Base-by-base conservation (phyloP, 768 basidiomycete species). In the Trametes gibbosa region DNA sequence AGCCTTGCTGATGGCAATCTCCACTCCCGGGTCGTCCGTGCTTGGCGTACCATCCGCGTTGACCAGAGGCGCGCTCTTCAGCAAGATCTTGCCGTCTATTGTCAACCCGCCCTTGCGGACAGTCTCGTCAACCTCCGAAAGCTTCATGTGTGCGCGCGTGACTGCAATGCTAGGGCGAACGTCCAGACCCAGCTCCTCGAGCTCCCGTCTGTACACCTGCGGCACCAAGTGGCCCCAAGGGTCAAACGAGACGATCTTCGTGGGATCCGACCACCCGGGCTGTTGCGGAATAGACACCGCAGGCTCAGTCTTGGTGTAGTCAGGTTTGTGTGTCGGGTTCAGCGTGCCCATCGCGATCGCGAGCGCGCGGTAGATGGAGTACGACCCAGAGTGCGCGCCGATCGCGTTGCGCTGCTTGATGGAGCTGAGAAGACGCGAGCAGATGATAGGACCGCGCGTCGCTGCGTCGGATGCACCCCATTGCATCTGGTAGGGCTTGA, bases 401-500 rank as follows among this genome's bases (percentile, higher is more conserved):
- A 98, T 83, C 24, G 95, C 90, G 72, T 98, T 98, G 46, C 96
- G 87, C 53, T 86, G 82, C 75, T 95, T 95, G 77, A 96, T 89
- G 29, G 88, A 86, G 13, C 81, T 80, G 0, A 89, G 83, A 21
- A 95, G 86, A 24, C 95, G 89, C 1, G 90, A 94, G 70, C 90
- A 92, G 58, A 98, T 83, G 61, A 98, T 80, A 2, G 95, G 93
- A 0, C 96, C 96, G 21, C 95, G 90, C 7, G 78, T 74, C 7
- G 68, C 61, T 21, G 90, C 79, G 45, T 84, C 78, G 2, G 78
- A 25, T 0, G 87, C 90, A 24, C 93, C 95, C 96, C 96, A 98
- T 24, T 77, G 74, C 19, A 98, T 79, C 0, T 86, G 84, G 68
- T 84, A 81, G 0, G 96, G 95, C 39, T 81, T 76, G 69, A 95